phyloP scores from a whole-genome alignment of 2,329 filamentous ascomycete genomes.

The Rutstroemia sp. region DNA sequence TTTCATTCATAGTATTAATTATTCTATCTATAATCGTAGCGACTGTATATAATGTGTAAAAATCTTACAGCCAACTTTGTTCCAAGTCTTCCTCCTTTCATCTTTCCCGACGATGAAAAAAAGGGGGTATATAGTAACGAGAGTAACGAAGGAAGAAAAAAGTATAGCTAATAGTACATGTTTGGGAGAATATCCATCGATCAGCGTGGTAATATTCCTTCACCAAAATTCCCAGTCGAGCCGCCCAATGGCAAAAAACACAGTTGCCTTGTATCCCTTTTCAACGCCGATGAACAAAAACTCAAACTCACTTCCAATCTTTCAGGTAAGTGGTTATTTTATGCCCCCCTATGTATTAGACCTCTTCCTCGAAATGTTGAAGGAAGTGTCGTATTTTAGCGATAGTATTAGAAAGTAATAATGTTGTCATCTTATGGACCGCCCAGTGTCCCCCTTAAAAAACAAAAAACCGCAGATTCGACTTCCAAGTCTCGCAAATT shows the following conservation, averaged over 20 bases:
- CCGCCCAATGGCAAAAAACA: neutral
- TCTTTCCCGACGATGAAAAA: neutral
- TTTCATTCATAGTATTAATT: too few relatives aligned
- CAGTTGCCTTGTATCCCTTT: neutral
- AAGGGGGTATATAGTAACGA: neutral
- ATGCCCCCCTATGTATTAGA: neutral
- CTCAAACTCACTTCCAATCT: neutral
- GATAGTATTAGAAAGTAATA: conserved; percentile 3
- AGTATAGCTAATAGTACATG: neutral
- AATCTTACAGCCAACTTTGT: too few relatives aligned
- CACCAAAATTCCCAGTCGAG: neutral
- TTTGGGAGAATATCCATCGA: neutral
- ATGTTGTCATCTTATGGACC: neutral
- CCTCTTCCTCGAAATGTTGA: neutral
- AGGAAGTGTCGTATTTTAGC: neutral
- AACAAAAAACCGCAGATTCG: neutral
- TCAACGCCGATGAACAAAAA: conserved; percentile 6
- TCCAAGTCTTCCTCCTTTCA: too few relatives aligned
- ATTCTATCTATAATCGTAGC: too few relatives aligned
- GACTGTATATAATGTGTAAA: too few relatives aligned
- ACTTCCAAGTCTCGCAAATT: neutral
- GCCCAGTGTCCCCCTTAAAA: neutral
- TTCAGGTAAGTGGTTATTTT: neutral
- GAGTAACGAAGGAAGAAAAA: neutral
- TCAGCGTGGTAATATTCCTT: too few relatives aligned